Percentiles rank a stretch among this genome's conserved stretches.
Evolutionary conservation across 1,284 basidiomycete species (phyloP).

Genomic region (Rugosomyces carneus): DNA sequence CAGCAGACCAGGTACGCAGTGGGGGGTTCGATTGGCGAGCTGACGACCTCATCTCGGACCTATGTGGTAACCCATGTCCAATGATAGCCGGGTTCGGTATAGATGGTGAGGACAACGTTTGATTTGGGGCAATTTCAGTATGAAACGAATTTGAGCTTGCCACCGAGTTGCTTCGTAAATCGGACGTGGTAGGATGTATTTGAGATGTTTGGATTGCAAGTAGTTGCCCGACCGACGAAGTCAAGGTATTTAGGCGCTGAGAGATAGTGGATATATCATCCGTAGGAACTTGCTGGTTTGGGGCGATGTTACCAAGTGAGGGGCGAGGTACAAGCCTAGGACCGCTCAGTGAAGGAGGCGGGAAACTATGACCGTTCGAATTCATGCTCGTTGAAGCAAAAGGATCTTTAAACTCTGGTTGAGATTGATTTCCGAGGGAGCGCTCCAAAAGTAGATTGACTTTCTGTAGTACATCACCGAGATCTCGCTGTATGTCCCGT

Average conservation of each 20-base stretch:
- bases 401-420: constrained; percentile 74
- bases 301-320: constrained; percentile 61
- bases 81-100: constrained; percentile 35
- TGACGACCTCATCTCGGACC: constrained; percentile 53
- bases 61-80: constrained; percentile 53
- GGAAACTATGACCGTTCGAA: constrained; percentile 27
- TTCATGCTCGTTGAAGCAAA: constrained; percentile 45
- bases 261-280: constrained; percentile 77
- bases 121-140: constrained; percentile 45
- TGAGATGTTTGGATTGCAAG: constrained; percentile 72
- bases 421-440: constrained; percentile 36
- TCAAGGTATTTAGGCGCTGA: constrained; percentile 75
- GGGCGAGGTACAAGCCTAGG: constrained; percentile 49
- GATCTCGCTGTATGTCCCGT: constrained; percentile 68
- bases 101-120: constrained; percentile 34
- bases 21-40: constrained; percentile 61
- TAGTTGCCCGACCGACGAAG: constrained; percentile 82
- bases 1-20: constrained; percentile 76
- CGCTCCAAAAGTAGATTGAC: constrained; percentile 72
- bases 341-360: constrained; percentile 33
- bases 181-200: constrained; percentile 36
- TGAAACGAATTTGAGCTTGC: constrained; percentile 41
- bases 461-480: constrained; percentile 71
- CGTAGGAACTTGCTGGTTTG: constrained; percentile 54
- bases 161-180: constrained; percentile 36